Evolutionary conservation across 2,329 filamentous ascomycete genomes (phyloP).

Genomic region (Atkinsonella hypoxylon): DNA sequence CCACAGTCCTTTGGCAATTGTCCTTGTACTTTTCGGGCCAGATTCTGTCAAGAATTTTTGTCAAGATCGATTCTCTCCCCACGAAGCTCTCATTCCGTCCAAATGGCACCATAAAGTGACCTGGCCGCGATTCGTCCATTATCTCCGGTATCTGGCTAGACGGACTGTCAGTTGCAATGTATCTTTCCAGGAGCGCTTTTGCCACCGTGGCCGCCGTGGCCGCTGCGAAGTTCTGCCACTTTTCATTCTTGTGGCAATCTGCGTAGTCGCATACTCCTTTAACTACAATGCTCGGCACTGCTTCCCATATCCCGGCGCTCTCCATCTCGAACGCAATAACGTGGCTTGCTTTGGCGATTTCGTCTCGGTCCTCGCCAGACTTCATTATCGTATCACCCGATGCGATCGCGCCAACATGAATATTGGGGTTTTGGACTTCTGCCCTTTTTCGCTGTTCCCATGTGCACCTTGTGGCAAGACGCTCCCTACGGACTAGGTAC

Average conservation of each 20-base stretch:
- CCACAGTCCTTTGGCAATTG: not conserved
- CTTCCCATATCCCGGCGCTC: constrained; percentile 19
- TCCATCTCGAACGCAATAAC: constrained; percentile 25
- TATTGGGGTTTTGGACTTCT: not conserved
- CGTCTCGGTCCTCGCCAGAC: constrained; percentile 21
- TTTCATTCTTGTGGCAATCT: constrained; percentile 26
- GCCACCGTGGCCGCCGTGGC: constrained; percentile 19
- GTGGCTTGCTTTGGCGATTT: constrained; percentile 13
- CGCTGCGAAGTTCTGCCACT: constrained; percentile 25
- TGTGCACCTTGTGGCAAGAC: constrained; percentile 5
- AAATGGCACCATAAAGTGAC: not conserved
- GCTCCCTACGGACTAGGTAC: constrained; percentile 19
- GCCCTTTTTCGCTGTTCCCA: constrained; percentile 9
- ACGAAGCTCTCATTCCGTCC: not conserved
- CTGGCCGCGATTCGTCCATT: not conserved
- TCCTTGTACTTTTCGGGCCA: not conserved
- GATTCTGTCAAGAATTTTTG: not conserved
- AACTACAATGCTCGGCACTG: constrained; percentile 22
- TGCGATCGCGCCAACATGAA: constrained; percentile 26
- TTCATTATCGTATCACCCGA: constrained; percentile 30
- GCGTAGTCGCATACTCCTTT: constrained; percentile 28
- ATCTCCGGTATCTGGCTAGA: no score
- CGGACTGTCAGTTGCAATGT: not conserved
- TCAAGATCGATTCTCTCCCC: not conserved
- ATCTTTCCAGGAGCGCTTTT: constrained; percentile 7